These are phyloP conservation scores for Acacia crassicarpa DNA, from an alignment of 306 rosid genomes.

Conservation along the genomic window DNA sequence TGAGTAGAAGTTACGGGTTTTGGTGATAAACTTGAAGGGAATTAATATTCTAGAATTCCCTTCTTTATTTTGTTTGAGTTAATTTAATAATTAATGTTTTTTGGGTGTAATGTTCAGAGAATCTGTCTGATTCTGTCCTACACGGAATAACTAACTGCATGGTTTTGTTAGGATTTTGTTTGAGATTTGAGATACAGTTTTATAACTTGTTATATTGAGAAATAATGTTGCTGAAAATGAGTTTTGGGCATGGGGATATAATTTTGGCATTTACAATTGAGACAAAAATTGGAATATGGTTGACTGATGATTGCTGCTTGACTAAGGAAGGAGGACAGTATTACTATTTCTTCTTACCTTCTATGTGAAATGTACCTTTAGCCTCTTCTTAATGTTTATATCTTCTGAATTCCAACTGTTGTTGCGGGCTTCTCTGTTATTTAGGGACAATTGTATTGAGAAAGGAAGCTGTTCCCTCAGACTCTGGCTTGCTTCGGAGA, in stretches of 20 bases:
- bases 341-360: not conserved
- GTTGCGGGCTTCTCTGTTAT: conserved; percentile 32
- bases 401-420: conserved; percentile 31
- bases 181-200: not conserved
- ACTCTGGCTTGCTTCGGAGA: conserved; percentile 45
- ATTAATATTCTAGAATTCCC: not conserved
- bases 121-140: not conserved
- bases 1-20: not conserved
- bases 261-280: not conserved
- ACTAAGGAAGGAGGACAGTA: not conserved
- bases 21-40: not conserved
- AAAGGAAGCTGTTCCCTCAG: conserved; percentile 40
- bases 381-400: conserved; percentile 13
- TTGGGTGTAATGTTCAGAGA: not conserved
- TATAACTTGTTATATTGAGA: not conserved
- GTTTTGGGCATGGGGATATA: not conserved
- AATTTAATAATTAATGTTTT: not conserved
- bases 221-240: conserved; percentile 10
- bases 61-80: not conserved
- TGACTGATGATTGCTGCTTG: conserved; percentile 6
- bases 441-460: conserved; percentile 50
- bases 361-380: conserved; percentile 9
- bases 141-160: not conserved
- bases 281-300: not conserved
- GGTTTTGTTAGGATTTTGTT: not conserved